Base-by-base conservation (phyloP, 176 grass and related monocot species). In the Secale cereale region DNA sequence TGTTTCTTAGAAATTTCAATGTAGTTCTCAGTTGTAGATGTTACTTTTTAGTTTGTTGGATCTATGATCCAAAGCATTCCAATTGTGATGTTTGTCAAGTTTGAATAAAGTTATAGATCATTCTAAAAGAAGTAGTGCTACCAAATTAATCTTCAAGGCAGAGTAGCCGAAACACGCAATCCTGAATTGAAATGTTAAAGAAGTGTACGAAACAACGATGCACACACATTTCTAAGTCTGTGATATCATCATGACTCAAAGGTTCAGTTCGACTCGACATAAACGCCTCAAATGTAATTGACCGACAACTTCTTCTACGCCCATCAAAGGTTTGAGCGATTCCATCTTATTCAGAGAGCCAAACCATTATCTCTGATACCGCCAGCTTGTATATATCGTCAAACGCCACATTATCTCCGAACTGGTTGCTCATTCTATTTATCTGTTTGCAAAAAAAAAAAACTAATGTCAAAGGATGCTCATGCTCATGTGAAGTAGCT, bases 361-460 rank as follows among this genome's bases (percentile, higher is more conserved):
- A 90, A 54, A 87, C 78, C 57, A 94, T 86, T 33, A 97, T 92
- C 85, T 94, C 94, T 0, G 87, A 84, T 29, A 88, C 78, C 17
- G 94, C 87, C 37, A 90, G 66, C 78, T 90, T 88, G 52, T 86
- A 94, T 50, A 78, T 88, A 48, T 87, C 91, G 56, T 94, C 87
- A 0, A 71, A 46, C 17, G 65, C 54, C 65, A 76, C 15, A 20
- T 59, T 73, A n/a, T 88, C 77, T 14, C 20, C 54, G 7, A 81
- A 27, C 10, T 27, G 70, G 41, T 31, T 83, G 26, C 64, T 23
- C 20, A 11, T 36, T 65, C 36, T 72, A 23, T 45, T 81, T 37
- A 90, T 73, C 94, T 97, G 82, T 81, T 41, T 66, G 31, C 22
- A 37, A 2, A 29, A 80, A 36, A n/a, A 43, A 39, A 1, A 31